Base-by-base conservation (phyloP, 2,329 filamentous ascomycete species). In the Fusarium sp. region DNA sequence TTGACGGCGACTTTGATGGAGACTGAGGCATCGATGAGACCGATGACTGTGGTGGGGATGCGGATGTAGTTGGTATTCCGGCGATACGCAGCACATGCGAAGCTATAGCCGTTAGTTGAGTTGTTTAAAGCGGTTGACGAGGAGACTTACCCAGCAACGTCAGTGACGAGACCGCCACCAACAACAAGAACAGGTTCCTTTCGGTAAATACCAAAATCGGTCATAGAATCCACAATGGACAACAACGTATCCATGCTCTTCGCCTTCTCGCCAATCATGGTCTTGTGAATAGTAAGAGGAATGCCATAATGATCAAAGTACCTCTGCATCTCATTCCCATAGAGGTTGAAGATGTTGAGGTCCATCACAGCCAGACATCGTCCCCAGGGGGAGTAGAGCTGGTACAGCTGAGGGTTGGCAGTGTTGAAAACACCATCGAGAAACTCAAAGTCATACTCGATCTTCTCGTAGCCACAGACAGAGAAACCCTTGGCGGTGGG, bases 1-100 rank as follows among this genome's bases (percentile, higher is more conserved):
- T 93, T 93, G 76, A 93, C 91, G 18, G 90, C 92, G n/a, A 93
- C 91, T 79, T 93, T 93, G 84, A 93, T 93, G 39, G 89, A 92
- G 56, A 93, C 92, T 23, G 90, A 92, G 7, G 92, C 92, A 77
- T 94, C 92, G 67, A 93, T 93, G 52, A 94, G 84, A 15, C 92
- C 91, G 77, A 94, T 93, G 70, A 93, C 89, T 2, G 92, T 93
- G 1, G 92, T 93, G 4, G 92, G 92, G 14, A 93, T 87, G 52
- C 91, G 90, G 78, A 93, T 92, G 82, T 87, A 93, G 82, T 92
- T 92, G 46, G 91, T 93, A 81, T 89, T 93, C 74, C 92, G 86
- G 69, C 91, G 88, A 82, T 93, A 93, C 12, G 90, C 86, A 31
- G 91, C 91, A 78, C 91, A 93, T 10, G 91, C 91, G 75, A 91